These are phyloP conservation scores for Berkeleyomyces rouxiae DNA, from an alignment of 2,329 filamentous ascomycete species.

Conservation along the genomic window DNA sequence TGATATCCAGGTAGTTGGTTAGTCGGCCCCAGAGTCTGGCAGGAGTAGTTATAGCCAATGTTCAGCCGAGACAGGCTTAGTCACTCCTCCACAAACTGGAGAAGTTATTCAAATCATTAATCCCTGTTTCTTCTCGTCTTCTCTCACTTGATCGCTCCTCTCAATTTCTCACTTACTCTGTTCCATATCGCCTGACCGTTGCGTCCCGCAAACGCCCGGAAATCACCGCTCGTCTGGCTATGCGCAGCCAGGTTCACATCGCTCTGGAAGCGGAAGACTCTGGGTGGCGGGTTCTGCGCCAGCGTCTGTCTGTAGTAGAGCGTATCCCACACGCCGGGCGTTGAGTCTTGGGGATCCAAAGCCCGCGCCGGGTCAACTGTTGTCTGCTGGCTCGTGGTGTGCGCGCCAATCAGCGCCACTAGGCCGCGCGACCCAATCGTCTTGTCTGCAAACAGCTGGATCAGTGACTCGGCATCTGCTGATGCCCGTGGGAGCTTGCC, in stretches of 20 bases:
- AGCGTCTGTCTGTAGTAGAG: slow-evolving; percentile 31
- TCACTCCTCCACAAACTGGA: background rate
- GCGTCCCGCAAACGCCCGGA: slow-evolving; percentile 22
- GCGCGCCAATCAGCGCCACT: slow-evolving; percentile 37
- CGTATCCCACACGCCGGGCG: slow-evolving; percentile 36
- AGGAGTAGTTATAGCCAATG: background rate
- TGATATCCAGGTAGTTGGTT: slow-evolving; percentile 1
- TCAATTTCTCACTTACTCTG: slow-evolving; percentile 19
- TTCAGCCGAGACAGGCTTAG: background rate
- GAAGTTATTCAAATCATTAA: background rate
- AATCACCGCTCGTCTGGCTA: slow-evolving; percentile 22
- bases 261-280: slow-evolving; percentile 27
- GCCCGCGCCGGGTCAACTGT: slow-evolving; percentile 25
- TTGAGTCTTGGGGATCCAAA: slow-evolving; percentile 33
- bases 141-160: background rate
- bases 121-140: background rate
- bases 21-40: background rate
- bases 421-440: slow-evolving; percentile 34
- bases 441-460: slow-evolving; percentile 34
- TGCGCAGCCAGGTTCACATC: slow-evolving; percentile 26
- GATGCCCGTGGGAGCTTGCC: slow-evolving; percentile 28
- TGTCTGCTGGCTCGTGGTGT: slow-evolving; percentile 33
- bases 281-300: slow-evolving; percentile 19
- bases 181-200: slow-evolving; percentile 26
- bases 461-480: slow-evolving; percentile 30